These are phyloP conservation scores for Pythium monospermum DNA, from an alignment of 352 stramenopile genomes.

Conservation along the genomic window DNA sequence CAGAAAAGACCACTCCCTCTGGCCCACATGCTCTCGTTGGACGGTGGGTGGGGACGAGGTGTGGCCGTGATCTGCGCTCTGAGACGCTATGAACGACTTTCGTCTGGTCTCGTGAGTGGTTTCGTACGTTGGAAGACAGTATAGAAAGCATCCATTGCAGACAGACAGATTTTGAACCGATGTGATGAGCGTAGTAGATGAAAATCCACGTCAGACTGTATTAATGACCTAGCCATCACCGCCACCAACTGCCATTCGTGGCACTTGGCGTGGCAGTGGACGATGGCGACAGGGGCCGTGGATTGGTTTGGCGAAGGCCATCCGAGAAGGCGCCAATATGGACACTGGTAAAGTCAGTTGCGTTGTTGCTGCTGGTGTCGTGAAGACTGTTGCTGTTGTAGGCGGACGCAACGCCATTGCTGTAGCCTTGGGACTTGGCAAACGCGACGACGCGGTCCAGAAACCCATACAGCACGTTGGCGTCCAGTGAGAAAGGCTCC, in stretches of 20 bases:
- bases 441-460: slow-evolving; percentile 60
- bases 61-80: no score
- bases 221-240: not conserved
- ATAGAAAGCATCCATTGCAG: no score
- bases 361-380: no score
- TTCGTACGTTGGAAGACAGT: no score
- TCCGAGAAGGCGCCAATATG: slow-evolving; percentile 21
- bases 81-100: no score
- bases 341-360: slow-evolving; percentile 11
- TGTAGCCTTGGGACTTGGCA: slow-evolving; percentile 28
- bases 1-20: no score
- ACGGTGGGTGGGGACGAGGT: no score
- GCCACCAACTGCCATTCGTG: slow-evolving; percentile 10
- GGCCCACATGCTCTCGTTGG: no score
- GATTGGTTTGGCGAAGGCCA: slow-evolving; percentile 47
- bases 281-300: slow-evolving; percentile 22
- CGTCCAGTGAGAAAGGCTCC: slow-evolving; percentile 47
- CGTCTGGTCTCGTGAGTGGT: no score
- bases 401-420: not conserved
- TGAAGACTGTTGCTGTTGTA: no score
- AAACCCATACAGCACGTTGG: slow-evolving; percentile 48
- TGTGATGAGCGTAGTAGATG: slow-evolving; percentile 5
- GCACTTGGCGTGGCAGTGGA: slow-evolving; percentile 8
- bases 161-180: no score
- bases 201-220: not conserved